These are phyloP conservation scores for Trichoderma asperelloides DNA, from an alignment of 495 filamentous ascomycete species.

Conservation along the genomic window DNA sequence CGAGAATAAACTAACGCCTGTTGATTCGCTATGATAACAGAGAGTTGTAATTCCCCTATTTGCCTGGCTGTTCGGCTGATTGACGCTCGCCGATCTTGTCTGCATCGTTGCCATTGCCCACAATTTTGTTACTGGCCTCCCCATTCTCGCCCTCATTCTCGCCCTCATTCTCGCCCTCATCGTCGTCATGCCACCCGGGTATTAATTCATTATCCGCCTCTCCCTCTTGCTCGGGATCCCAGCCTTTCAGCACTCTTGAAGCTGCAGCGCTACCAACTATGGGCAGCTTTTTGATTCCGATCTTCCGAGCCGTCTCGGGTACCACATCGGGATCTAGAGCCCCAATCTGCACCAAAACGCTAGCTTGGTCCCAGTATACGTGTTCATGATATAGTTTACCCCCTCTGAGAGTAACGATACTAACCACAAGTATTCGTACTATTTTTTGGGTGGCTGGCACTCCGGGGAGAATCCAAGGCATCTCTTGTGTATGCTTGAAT, in stretches of 20 bases:
- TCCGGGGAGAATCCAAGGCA: constrained; percentile 68
- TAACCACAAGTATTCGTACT: constrained; percentile 24
- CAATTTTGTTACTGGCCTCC: neutral
- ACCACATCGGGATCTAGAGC: constrained; percentile 50
- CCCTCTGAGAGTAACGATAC: constrained; percentile 47
- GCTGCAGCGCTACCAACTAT: constrained; percentile 59
- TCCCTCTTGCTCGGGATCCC: constrained; percentile 40
- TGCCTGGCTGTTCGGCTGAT: too few relatives aligned
- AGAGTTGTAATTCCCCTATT: too few relatives aligned
- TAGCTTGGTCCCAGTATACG: constrained; percentile 74
- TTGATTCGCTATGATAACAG: neutral
- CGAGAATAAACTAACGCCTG: neutral
- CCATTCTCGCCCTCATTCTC: neutral
- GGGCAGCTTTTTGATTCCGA: constrained; percentile 41
- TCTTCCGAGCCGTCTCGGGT: constrained; percentile 39
- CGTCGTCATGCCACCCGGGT: constrained; percentile 33
- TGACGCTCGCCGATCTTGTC: neutral
- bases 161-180: neutral
- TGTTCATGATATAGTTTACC: constrained; percentile 37
- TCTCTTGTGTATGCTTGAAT: constrained; percentile 57
- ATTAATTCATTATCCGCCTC: constrained; percentile 57
- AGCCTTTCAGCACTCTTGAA: constrained; percentile 44
- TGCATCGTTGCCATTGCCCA: neutral
- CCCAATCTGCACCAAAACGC: constrained; percentile 62
- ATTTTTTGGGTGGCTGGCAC: constrained; percentile 48